Base-by-base conservation (phyloP, 2,329 filamentous ascomycete genomes). In the Ceratocystis papillata region DNA sequence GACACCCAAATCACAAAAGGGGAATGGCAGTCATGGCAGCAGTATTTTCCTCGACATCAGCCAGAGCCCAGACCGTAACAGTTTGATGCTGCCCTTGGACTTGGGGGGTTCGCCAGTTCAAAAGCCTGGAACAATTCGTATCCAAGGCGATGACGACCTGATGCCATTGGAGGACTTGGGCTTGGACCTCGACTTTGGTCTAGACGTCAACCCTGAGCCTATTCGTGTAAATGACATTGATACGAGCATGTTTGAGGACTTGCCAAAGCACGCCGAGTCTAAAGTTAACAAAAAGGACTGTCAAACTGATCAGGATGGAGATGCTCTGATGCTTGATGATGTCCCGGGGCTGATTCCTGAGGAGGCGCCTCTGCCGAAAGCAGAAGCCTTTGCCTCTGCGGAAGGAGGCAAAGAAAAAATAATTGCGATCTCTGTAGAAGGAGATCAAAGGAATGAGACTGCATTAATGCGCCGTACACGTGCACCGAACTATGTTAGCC, bases 341-440 rank as follows among this genome's bases (percentile, higher is more conserved):
- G 76, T 74, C 22, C 71, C 74, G 60, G 66, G 76, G 30, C 68
- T 77, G 62, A 74, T 76, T 65, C 70, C 76, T 67, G 75, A 72
- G 12, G 78, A 79, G 55, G 71, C 74, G 28, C 72, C 71, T 46
- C 71, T 77, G 25, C 77, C 75, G 17, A 75, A 77, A 65, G 76
- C 74, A 22, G 74, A 75, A 20, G 73, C 72, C 1, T 74, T 78
- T 30, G 70, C 73, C 3, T 22, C 45, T 55, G 17, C 55, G 22
- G 48, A 33, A n/a, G 68, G 65, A 20, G 68, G 65, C 62, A 59
- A 66, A 30, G 45, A 64, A 46, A 70, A 67, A 28, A 50, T 37
- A 22, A 55, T 67, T 37, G 61, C 69, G 63, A 69, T 71, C 67
- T 70, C 72, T 46, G 67, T 59, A 17, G 28, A 57, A 33, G n/a